Base-by-base conservation (phyloP, 129 eudicot genomes). In the Centella asiatica region DNA sequence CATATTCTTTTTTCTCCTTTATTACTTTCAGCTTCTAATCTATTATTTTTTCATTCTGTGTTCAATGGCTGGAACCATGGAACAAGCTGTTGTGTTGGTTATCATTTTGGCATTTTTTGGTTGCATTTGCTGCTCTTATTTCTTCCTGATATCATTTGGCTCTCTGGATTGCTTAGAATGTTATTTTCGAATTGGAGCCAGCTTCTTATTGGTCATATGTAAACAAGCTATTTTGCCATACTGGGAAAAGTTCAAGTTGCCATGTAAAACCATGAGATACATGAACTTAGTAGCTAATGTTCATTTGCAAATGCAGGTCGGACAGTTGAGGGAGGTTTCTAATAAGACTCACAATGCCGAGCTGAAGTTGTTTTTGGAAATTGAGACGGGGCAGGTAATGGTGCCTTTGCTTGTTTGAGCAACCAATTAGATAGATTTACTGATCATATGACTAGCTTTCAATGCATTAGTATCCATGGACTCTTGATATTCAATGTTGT, bases 291-390 rank as follows among this genome's bases (percentile, higher is more conserved):
- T 17, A 13, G 39, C 56, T 29, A 74, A 44, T 28, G 62, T 33
- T 7, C 40, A 44, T 46, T 71, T 71, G 65, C 57, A 65, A 63
- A 60, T 77, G 69, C 76, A 92, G 99, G 99, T 92, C 53, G 99
- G 96, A 19, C 86, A 86, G 48, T 68, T 87, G 76, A 87, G 95
- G 74, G 96, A 92, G 55, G 75, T 70, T 58, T 87, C 92, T 39
- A 92, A 82, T 64, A 92, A 92, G 83, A 81, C 76, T 24, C 83
- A 80, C 62, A 92, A 87, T 82, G 96, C 99, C 28, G 96, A 92
- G 73, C 77, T 92, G 51, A 92, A 87, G 69, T 80, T 92, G 80
- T 84, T 92, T 47, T 66, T 92, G 76, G 99, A 92, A 87, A 81
- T 92, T 34, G 86, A 87, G 79, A 68, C 42, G 40, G 99, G 99